A percentile compares a stretch with the other conserved stretches of the same genome.
phyloP scores from a whole-genome alignment of 176 grass and related monocot species.

The Saccharum spontaneum region DNA sequence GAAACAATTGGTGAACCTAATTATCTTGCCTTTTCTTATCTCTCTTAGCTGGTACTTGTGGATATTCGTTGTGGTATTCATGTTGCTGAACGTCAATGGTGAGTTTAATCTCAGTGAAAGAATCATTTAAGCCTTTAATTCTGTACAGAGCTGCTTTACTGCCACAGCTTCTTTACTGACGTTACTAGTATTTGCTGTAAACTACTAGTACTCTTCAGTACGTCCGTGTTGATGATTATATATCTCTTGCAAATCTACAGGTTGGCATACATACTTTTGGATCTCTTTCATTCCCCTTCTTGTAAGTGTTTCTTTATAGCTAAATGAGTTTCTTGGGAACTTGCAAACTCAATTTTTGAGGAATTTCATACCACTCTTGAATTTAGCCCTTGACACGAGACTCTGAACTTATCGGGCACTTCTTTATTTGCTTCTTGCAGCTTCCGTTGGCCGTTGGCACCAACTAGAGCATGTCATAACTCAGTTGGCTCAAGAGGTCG shows the following conservation, averaged over 20 bases:
- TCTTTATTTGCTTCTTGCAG: constrained; percentile 36
- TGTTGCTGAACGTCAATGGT: constrained; percentile 92
- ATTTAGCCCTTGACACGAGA: neutral
- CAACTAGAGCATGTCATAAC: constrained; percentile 91
- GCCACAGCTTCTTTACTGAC: neutral
- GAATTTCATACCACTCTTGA: neutral
- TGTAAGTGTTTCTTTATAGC: constrained; percentile 43
- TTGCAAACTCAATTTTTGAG: neutral
- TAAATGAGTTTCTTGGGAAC: neutral
- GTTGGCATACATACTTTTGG: constrained; percentile 99
- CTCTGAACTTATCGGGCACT: neutral
- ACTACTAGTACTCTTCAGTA: neutral
- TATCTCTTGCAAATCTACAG: constrained; percentile 40
- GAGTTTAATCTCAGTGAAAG: constrained; percentile 10
- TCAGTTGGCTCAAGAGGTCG: constrained; percentile 79
- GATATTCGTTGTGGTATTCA: constrained; percentile 91
- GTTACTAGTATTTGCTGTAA: neutral
- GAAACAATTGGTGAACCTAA: neutral
- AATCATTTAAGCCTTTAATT: neutral
- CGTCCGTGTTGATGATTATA: neutral
- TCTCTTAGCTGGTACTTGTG: constrained; percentile 82
- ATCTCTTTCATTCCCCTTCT: constrained; percentile 85
- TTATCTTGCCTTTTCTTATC: neutral
- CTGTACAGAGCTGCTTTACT: neutral
- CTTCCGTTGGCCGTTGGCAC: constrained; percentile 77